phyloP scores from a whole-genome alignment of 2,329 filamentous ascomycete species.

The Scytalidium lignicola region DNA sequence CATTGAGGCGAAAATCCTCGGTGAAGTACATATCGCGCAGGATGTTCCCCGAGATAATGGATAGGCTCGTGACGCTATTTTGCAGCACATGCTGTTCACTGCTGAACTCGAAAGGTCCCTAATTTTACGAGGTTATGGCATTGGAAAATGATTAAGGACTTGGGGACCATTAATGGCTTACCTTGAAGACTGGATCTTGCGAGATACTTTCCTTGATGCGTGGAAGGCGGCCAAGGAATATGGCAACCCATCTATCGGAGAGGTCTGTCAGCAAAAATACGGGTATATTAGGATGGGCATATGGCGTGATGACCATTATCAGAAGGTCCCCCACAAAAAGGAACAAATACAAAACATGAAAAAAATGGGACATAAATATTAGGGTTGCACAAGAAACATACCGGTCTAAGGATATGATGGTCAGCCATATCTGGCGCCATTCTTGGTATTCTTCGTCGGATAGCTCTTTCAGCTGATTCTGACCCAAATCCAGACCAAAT shows the following conservation, averaged over 20 bases:
- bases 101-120: constrained; percentile 7
- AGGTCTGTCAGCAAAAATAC: constrained; percentile 4
- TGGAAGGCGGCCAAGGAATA: constrained; percentile 10
- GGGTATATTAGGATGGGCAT: not conserved
- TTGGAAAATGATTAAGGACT: constrained; percentile 2
- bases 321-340: too few species aligned
- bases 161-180: not conserved
- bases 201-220: constrained; percentile 11
- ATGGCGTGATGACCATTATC: too few species aligned
- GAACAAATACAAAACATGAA: too few species aligned
- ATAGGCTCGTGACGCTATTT: constrained; percentile 7
- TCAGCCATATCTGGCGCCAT: constrained; percentile 11
- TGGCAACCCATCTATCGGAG: constrained; percentile 9
- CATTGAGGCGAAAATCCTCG: constrained; percentile 7
- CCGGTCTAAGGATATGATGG: constrained; percentile 11
- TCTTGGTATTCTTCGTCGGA: constrained; percentile 11
- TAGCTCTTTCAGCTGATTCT: constrained; percentile 10
- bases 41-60: constrained; percentile 10
- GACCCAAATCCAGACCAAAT: constrained; percentile 9
- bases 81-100: not conserved
- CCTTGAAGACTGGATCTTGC: constrained; percentile 10
- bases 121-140: constrained; percentile 1
- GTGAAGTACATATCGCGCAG: constrained; percentile 12
- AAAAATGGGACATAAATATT: too few species aligned
- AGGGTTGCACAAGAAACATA: constrained; percentile 6